phyloP scores from a whole-genome alignment of 2,329 filamentous ascomycete species.

The Fusarium sp. region DNA sequence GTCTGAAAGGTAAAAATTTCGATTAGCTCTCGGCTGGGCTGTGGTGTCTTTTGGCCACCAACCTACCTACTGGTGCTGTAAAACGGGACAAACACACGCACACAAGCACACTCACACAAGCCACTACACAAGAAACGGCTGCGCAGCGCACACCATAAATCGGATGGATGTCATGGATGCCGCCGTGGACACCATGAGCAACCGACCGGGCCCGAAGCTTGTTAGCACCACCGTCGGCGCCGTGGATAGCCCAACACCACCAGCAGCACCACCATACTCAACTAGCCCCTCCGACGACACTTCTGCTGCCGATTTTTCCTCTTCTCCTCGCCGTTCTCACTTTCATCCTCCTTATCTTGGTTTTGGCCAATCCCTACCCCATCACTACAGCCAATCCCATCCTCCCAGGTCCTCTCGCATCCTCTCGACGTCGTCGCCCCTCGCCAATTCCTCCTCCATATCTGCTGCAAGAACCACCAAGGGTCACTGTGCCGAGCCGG shows the following conservation, averaged over 20 bases:
- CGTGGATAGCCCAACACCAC: conserved; percentile 38
- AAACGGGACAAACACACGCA: not conserved
- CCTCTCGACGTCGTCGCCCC: conserved; percentile 48
- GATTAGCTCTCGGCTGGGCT: conserved; percentile 15
- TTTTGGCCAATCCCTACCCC: conserved; percentile 26
- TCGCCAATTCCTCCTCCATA: conserved; percentile 61
- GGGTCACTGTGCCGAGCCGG: conserved; percentile 69
- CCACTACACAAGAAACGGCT: conserved; percentile 20
- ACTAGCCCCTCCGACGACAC: conserved; percentile 44
- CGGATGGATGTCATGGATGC: conserved; percentile 33
- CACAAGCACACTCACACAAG: conserved; percentile 7
- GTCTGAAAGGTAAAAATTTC: not conserved
- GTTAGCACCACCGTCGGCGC: conserved; percentile 39
- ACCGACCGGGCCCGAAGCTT: conserved; percentile 40
- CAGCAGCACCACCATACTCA: conserved; percentile 11
- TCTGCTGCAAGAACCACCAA: conserved; percentile 58
- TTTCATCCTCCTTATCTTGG: conserved; percentile 24
- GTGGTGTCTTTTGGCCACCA: not conserved
- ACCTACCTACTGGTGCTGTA: not conserved
- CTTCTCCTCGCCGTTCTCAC: conserved; percentile 34
- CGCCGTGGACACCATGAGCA: conserved; percentile 35
- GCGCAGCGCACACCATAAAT: conserved; percentile 17
- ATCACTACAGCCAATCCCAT: conserved; percentile 22
- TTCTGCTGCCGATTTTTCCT: conserved; percentile 44
- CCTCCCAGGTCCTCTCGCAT: conserved; percentile 34